Evolutionary conservation across 2,329 filamentous ascomycete species (phyloP).

Genomic region (Escovopsis weberi): DNA sequence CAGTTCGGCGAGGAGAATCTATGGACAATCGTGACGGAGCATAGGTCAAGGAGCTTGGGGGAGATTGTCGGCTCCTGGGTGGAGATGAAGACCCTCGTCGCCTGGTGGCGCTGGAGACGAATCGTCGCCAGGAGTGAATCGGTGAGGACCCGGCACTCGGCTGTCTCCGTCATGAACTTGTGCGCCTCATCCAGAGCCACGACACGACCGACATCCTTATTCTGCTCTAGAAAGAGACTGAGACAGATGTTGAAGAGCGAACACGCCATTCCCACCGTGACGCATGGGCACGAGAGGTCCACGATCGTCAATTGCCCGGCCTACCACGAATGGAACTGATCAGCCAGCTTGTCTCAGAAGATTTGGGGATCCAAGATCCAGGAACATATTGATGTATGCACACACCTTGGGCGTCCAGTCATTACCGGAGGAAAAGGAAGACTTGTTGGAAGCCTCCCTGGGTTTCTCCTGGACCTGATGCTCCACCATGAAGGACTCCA

Average conservation of each 20-base stretch:
- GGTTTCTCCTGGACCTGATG: slow-evolving; percentile 7
- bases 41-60: slow-evolving; percentile 53
- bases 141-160: slow-evolving; percentile 43
- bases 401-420: slow-evolving; percentile 10
- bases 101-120: slow-evolving; percentile 56
- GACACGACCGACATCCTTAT: slow-evolving; percentile 34
- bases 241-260: slow-evolving; percentile 60
- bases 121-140: slow-evolving; percentile 47
- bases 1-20: slow-evolving; percentile 54
- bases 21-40: slow-evolving; percentile 57
- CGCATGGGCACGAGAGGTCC: slow-evolving; percentile 59
- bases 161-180: slow-evolving; percentile 50
- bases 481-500: slow-evolving; percentile 33
- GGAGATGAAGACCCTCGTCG: slow-evolving; percentile 51
- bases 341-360: neutral
- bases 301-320: slow-evolving; percentile 29
- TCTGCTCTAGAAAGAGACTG: slow-evolving; percentile 46
- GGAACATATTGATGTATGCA: no score
- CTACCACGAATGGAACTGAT: slow-evolving; percentile 2
- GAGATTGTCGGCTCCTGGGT: slow-evolving; percentile 68
- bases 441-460: neutral
- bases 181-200: slow-evolving; percentile 66
- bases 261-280: slow-evolving; percentile 53
- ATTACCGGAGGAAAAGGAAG: neutral
- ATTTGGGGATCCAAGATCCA: no score